Evolutionary conservation across 768 basidiomycete genomes (phyloP).

Genomic region (Kwoniella pini): DNA sequence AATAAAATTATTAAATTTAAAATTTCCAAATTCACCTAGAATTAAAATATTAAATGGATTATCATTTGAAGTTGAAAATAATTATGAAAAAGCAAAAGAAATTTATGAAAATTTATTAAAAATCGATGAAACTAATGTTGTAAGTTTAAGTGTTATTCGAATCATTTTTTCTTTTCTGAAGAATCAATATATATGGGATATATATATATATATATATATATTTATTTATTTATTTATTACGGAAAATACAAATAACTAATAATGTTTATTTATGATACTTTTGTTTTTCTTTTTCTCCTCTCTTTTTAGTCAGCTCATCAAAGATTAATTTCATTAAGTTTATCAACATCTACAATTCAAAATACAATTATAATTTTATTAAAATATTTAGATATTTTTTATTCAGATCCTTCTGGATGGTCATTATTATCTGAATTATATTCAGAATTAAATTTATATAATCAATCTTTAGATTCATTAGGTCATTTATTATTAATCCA

Average conservation of each 20-base stretch:
- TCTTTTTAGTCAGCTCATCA: constrained; percentile 48
- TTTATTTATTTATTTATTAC: too few species aligned
- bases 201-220: too few species aligned
- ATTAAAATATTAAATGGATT: constrained; percentile 49
- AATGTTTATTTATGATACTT: neutral
- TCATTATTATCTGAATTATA: constrained; percentile 53
- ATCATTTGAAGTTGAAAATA: constrained; percentile 43
- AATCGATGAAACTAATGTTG: constrained; percentile 49
- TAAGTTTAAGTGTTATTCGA: constrained; percentile 26
- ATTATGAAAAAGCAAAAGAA: constrained; percentile 32
- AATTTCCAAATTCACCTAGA: constrained; percentile 51
- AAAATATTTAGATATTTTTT: constrained; percentile 54
- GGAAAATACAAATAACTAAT: neutral
- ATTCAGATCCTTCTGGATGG: constrained; percentile 54
- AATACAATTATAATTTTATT: constrained; percentile 41
- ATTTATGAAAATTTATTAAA: constrained; percentile 46
- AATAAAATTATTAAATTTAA: constrained; percentile 34
- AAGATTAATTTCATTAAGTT: constrained; percentile 47
- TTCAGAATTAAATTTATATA: constrained; percentile 40
- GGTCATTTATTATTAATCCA: constrained; percentile 45
- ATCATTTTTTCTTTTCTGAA: neutral
- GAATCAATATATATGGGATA: too few species aligned
- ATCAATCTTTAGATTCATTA: constrained; percentile 40
- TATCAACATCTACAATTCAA: constrained; percentile 12
- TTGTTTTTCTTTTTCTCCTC: too few species aligned